phyloP scores from a whole-genome alignment of 306 rosid genomes.

The Trichosanthes truncata region DNA sequence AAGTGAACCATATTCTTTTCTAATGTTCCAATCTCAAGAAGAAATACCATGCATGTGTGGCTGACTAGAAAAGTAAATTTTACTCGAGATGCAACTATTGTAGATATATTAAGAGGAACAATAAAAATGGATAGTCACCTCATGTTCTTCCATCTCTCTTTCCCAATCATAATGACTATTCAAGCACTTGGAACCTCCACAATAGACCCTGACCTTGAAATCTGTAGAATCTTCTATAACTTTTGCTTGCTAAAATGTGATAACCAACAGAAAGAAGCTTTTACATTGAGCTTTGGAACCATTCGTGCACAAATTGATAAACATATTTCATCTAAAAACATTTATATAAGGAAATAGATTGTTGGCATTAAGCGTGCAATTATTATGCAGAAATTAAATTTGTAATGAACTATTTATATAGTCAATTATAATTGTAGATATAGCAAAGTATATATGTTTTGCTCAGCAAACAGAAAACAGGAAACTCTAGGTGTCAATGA shows the following conservation, averaged over 20 bases:
- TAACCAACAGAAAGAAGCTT: constrained; percentile 2
- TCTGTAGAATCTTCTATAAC: constrained; percentile 67
- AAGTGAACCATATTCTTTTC: not conserved
- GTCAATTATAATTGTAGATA: not conserved
- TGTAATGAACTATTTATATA: not conserved
- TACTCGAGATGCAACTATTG: not conserved
- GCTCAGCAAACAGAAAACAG: not conserved
- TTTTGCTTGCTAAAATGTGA: constrained; percentile 61
- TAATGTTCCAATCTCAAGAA: not conserved
- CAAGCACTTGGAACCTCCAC: constrained; percentile 57
- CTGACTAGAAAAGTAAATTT: not conserved
- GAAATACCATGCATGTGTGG: not conserved
- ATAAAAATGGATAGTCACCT: constrained; percentile 40
- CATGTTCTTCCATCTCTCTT: constrained; percentile 52
- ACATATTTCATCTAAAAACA: not conserved
- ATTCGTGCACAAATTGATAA: not conserved
- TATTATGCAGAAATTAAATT: not conserved
- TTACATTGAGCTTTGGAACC: constrained; percentile 4
- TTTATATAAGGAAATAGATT: not conserved
- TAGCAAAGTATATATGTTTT: not conserved
- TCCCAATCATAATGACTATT: constrained; percentile 56
- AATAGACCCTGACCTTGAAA: constrained; percentile 56
- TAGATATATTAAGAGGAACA: not conserved
- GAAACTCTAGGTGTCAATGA: constrained; percentile 7
- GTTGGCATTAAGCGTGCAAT: not conserved